Evolutionary conservation across 345 rosid species (phyloP).

Genomic region (Turnera subulata): DNA sequence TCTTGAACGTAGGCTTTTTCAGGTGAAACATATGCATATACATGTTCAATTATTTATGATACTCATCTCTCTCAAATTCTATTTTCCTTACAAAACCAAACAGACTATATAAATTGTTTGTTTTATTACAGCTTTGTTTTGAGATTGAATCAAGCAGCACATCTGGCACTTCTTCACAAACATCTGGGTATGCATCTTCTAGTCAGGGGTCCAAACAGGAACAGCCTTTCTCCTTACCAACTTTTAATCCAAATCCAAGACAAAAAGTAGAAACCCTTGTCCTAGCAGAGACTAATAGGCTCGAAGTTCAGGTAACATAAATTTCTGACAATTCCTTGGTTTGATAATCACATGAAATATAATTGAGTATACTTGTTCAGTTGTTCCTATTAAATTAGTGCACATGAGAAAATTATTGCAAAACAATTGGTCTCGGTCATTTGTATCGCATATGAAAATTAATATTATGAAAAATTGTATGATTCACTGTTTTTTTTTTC

Average conservation of each 20-base stretch:
- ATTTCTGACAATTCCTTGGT: too few species aligned
- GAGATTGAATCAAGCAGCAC: conserved; percentile 64
- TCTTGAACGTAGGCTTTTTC: conserved; percentile 65
- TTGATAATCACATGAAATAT: too few species aligned
- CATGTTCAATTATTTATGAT: too few species aligned
- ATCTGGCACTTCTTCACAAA: conserved; percentile 9
- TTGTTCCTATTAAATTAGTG: too few species aligned
- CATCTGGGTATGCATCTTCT: conserved; percentile 35
- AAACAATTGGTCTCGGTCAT: too few species aligned
- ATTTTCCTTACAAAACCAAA: too few species aligned
- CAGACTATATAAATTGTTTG: too few species aligned
- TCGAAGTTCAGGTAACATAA: conserved; percentile 28
- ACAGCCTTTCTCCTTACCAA: conserved; percentile 29
- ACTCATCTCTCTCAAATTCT: too few species aligned
- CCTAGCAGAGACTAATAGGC: not conserved
- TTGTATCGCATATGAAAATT: too few species aligned
- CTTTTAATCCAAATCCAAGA: conserved; percentile 32
- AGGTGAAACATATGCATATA: conserved; percentile 34
- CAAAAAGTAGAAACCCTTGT: conserved; percentile 21
- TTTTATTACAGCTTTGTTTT: conserved; percentile 44
- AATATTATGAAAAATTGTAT: not conserved
- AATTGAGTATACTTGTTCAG: too few species aligned
- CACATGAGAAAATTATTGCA: not conserved
- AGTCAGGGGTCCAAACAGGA: conserved; percentile 44
- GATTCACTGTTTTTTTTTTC: too few species aligned